Percentiles rank a stretch among this genome's conserved stretches.
phyloP scores from a whole-genome alignment of 108 stramenopile genomes.

The Pseudonitzschia pungens region DNA sequence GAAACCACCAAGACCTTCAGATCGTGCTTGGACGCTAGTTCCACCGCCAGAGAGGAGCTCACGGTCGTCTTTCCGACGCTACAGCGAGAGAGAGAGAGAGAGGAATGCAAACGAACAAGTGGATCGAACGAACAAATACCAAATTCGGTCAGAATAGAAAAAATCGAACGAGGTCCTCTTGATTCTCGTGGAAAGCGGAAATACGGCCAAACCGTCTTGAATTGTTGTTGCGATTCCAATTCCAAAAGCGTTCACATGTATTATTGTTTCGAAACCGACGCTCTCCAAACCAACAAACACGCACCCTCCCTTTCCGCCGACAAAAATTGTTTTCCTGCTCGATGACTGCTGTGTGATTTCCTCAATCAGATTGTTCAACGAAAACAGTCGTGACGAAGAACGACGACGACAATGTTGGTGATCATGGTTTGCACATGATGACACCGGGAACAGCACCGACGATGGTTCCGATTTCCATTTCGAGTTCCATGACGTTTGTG shows the following conservation, averaged over 20 bases:
- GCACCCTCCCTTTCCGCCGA: slow-evolving; percentile 64
- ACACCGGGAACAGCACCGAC: neutral
- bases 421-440: too few relatives aligned
- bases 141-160: neutral
- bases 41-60: slow-evolving; percentile 82
- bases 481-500: too few relatives aligned
- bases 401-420: neutral
- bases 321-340: slow-evolving; percentile 47
- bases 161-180: too few relatives aligned
- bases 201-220: too few relatives aligned
- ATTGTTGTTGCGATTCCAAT: too few relatives aligned
- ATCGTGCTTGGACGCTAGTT: slow-evolving; percentile 73
- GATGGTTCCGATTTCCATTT: neutral
- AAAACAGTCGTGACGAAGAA: neutral
- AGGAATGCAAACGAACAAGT: neutral
- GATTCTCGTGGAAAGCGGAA: too few relatives aligned
- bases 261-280: neutral
- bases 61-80: slow-evolving; percentile 81
- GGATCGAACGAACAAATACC: neutral
- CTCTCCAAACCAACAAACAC: neutral
- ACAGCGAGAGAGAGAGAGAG: neutral
- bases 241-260: too few relatives aligned
- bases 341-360: slow-evolving; percentile 1
- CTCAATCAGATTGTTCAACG: slow-evolving; percentile 1
- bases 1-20: slow-evolving; percentile 86